These are phyloP conservation scores for Pyronema domesticum DNA, from an alignment of 495 filamentous ascomycete genomes.

Conservation along the genomic window DNA sequence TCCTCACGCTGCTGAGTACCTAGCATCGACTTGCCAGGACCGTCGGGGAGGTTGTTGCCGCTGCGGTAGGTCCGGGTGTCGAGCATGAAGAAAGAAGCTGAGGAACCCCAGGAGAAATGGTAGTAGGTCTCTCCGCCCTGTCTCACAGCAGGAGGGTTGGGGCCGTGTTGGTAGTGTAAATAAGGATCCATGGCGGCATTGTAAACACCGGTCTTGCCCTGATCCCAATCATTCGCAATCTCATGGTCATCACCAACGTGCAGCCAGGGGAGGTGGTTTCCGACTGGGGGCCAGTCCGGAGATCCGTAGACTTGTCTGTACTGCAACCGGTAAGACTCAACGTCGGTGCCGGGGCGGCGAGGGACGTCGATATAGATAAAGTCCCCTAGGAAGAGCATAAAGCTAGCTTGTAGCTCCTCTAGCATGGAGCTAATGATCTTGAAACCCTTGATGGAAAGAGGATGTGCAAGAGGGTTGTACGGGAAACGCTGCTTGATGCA, in stretches of 20 bases:
- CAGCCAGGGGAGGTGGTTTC: slow-evolving; percentile 71
- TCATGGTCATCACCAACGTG: slow-evolving; percentile 95
- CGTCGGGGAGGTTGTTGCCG: slow-evolving; percentile 35
- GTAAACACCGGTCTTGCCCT: slow-evolving; percentile 55
- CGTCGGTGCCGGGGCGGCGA: slow-evolving; percentile 47
- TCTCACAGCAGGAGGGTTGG: slow-evolving; percentile 54
- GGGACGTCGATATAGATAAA: slow-evolving; percentile 95
- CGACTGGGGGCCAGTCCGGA: slow-evolving; percentile 61
- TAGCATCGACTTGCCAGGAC: slow-evolving; percentile 63
- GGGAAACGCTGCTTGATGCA: slow-evolving; percentile 85
- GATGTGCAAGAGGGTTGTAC: slow-evolving; percentile 65
- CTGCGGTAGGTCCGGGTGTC: slow-evolving; percentile 79
- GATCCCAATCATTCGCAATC: slow-evolving; percentile 77
- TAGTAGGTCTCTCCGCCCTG: slow-evolving; percentile 58
- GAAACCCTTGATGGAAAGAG: slow-evolving; percentile 64
- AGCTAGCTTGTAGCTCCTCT: slow-evolving; percentile 33
- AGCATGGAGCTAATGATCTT: slow-evolving; percentile 39
- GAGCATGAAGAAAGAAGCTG: slow-evolving; percentile 83
- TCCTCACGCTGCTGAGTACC: slow-evolving; percentile 60
- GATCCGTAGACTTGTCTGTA: slow-evolving; percentile 89
- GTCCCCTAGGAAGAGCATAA: slow-evolving; percentile 98
- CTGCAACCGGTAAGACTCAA: slow-evolving; percentile 62
- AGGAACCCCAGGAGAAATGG: slow-evolving; percentile 60
- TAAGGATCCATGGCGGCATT: slow-evolving; percentile 67
- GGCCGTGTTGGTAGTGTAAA: slow-evolving; percentile 62